Percentiles rank a stretch among this genome's conserved stretches.
phyloP scores from a whole-genome alignment of 78 protist species.

The Dictyostelium firmibasis region DNA sequence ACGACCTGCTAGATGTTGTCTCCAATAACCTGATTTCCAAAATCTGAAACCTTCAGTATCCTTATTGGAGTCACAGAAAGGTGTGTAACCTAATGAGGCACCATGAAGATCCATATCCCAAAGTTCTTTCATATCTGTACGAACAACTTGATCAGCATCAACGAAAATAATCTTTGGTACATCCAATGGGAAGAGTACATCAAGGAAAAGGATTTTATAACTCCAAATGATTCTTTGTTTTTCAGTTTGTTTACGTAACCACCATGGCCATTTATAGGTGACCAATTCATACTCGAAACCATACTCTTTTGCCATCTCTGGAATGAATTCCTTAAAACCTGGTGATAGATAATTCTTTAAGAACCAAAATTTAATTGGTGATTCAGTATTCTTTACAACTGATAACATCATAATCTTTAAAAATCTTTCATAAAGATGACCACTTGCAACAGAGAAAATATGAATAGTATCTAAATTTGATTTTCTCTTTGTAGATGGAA shows the following conservation, averaged over 20 bases:
- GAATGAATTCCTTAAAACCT: slow-evolving; percentile 84
- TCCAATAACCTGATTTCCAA: slow-evolving; percentile 97
- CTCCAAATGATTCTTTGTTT: slow-evolving; percentile 99
- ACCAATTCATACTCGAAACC: slow-evolving; percentile 95
- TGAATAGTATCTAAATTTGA: slow-evolving; percentile 86
- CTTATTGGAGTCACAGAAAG: slow-evolving; percentile 90
- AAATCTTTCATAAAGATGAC: slow-evolving; percentile 98
- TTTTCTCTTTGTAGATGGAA: not conserved
- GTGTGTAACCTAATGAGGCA: slow-evolving; percentile 93
- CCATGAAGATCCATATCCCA: slow-evolving; percentile 91
- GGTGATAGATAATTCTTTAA: slow-evolving; percentile 94
- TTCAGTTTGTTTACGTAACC: slow-evolving; percentile 95
- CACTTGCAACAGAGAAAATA: slow-evolving; percentile 97
- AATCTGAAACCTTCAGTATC: slow-evolving; percentile 97
- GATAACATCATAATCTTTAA: slow-evolving; percentile 96
- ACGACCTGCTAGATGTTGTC: slow-evolving; percentile 88
- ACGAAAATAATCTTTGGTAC: slow-evolving; percentile 93
- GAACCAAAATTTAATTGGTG: slow-evolving; percentile 97
- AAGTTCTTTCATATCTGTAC: slow-evolving; percentile 96
- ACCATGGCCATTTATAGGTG: slow-evolving; percentile 98
- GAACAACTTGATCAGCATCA: slow-evolving; percentile 98
- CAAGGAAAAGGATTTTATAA: slow-evolving; percentile 98
- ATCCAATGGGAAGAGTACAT: slow-evolving; percentile 98
- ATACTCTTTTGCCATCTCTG: slow-evolving; percentile 77
- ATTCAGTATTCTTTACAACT: slow-evolving; percentile 85